These are phyloP conservation scores for Melampsora americana DNA, from an alignment of 1,284 basidiomycete genomes.

Conservation along the genomic window DNA sequence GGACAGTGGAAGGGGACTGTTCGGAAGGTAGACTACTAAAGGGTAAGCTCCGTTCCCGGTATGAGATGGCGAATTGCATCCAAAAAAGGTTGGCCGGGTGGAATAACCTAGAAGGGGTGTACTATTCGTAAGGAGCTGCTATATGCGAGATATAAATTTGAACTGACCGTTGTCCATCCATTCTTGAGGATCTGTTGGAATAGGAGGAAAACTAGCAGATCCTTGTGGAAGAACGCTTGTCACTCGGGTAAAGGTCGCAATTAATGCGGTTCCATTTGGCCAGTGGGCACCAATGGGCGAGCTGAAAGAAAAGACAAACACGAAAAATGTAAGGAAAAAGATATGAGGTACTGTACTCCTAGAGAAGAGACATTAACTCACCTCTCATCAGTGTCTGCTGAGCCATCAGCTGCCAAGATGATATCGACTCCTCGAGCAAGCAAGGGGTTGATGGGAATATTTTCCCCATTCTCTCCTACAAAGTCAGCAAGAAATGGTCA, in stretches of 20 bases:
- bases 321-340: background rate
- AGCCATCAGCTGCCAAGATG: slow-evolving; percentile 67
- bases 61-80: slow-evolving; percentile 57
- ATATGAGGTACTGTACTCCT: background rate
- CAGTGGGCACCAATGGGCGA: slow-evolving; percentile 56
- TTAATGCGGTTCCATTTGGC: slow-evolving; percentile 63
- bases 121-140: background rate
- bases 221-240: background rate
- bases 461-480: slow-evolving; percentile 28
- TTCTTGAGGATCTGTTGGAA: slow-evolving; percentile 24
- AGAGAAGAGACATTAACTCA: background rate
- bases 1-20: slow-evolving; percentile 7
- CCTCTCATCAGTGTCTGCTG: slow-evolving; percentile 57
- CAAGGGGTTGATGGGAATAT: slow-evolving; percentile 64
- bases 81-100: slow-evolving; percentile 71
- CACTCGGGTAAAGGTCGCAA: slow-evolving; percentile 51
- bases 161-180: slow-evolving; percentile 23
- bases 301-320: background rate
- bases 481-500: background rate
- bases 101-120: slow-evolving; percentile 60
- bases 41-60: slow-evolving; percentile 35
- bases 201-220: slow-evolving; percentile 20
- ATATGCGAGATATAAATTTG: background rate
- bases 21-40: slow-evolving; percentile 35
- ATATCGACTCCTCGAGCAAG: slow-evolving; percentile 67